Evolutionary conservation across 176 grass and related monocot species (phyloP).

Genomic region (Carex littledalei): DNA sequence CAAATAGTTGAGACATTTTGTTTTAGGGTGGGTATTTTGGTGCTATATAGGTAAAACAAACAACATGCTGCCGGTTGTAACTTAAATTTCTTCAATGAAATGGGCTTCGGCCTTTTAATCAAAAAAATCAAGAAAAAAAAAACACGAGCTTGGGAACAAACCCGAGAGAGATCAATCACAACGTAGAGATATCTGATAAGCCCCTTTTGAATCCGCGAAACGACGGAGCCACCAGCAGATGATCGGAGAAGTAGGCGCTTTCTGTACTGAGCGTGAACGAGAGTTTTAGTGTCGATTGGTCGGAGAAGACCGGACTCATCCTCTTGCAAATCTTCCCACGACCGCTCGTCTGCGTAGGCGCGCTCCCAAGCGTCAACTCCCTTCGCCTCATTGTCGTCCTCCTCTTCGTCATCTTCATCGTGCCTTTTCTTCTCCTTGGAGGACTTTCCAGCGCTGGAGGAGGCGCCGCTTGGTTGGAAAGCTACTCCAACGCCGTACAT

Average conservation of each 20-base stretch:
- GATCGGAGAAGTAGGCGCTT: conserved; percentile 75
- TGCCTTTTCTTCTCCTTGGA: conserved; percentile 24
- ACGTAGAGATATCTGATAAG: conserved; percentile 94
- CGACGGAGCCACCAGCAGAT: conserved; percentile 10
- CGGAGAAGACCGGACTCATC: conserved; percentile 91
- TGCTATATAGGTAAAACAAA: too few relatives aligned
- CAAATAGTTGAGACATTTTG: too few relatives aligned
- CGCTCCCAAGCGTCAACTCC: conserved; percentile 84
- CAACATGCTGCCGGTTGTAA: too few relatives aligned
- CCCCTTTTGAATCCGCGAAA: conserved; percentile 82
- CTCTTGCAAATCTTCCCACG: conserved; percentile 96
- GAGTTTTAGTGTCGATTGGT: conserved; percentile 76
- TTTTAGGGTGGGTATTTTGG: too few relatives aligned
- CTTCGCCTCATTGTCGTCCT: conserved; percentile 44
- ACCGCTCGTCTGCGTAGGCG: conserved; percentile 94
- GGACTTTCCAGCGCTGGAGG: neutral
- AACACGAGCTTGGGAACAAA: conserved; percentile 14
- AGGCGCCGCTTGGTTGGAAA: neutral
- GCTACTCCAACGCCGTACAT: conserved; percentile 17
- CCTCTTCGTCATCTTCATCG: conserved; percentile 56
- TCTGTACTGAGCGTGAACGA: conserved; percentile 88
- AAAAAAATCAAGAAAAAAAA: neutral
- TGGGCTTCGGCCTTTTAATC: too few relatives aligned
- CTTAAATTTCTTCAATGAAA: too few relatives aligned
- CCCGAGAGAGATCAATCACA: conserved; percentile 84